phyloP scores from a whole-genome alignment of 75 land plant genomes.

The Sequoiadendron giganteum region DNA sequence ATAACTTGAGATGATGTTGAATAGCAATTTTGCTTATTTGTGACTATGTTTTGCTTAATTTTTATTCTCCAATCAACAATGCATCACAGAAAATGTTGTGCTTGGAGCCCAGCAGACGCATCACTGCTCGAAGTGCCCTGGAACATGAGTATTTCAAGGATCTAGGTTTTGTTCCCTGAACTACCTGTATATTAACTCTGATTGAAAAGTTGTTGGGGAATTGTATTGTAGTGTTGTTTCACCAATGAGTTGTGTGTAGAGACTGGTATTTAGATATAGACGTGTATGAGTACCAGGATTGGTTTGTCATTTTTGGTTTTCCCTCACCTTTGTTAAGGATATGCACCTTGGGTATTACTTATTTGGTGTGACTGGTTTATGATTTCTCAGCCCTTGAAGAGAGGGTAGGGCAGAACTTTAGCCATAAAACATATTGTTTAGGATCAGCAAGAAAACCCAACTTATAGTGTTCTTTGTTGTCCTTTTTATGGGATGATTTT shows the following conservation, averaged over 20 bases:
- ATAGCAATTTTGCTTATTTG: neutral
- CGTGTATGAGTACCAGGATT: slow-evolving; percentile 1
- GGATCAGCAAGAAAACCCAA: neutral
- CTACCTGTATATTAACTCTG: slow-evolving; percentile 1
- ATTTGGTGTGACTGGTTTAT: neutral
- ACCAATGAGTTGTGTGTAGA: neutral
- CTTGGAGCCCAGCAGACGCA: slow-evolving; percentile 79
- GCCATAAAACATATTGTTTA: neutral
- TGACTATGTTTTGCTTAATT: neutral
- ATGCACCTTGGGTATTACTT: neutral
- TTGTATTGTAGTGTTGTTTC: neutral
- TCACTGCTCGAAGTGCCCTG: slow-evolving; percentile 80
- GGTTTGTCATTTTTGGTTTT: neutral
- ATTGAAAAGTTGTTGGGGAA: neutral
- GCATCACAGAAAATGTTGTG: slow-evolving; percentile 78
- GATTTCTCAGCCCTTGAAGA: neutral
- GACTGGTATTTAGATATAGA: slow-evolving; percentile 1
- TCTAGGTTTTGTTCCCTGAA: slow-evolving; percentile 64
- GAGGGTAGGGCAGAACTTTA: neutral
- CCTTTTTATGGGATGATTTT: neutral
- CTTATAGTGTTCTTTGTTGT: neutral
- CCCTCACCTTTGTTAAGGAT: slow-evolving; percentile 5
- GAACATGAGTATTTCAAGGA: slow-evolving; percentile 92
- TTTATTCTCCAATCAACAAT: neutral
- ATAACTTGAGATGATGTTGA: neutral